Base-by-base conservation (phyloP, 441 rosid species). In the Adansonia grandidieri region DNA sequence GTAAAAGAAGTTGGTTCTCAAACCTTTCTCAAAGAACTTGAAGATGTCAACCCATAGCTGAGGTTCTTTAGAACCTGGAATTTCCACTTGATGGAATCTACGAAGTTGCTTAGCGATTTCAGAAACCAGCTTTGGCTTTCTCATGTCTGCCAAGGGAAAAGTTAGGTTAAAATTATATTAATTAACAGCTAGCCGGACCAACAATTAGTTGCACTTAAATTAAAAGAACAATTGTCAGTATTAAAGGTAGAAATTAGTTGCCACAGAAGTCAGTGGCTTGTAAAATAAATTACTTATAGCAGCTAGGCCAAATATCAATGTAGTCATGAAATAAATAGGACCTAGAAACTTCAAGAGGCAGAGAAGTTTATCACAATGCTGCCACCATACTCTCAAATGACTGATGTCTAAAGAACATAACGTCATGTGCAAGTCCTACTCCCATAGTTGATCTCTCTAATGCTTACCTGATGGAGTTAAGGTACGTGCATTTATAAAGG, bases 51-150 rank as follows among this genome's bases (percentile, higher is more conserved):
- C 81, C 98, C 98, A 97, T 15, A 93, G 86, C 80, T 95, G 98
- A 84, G 99, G 97, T 82, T 93, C 99, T 83, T 89, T 92, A 79
- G 93, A 89, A 42, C 98, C 97, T 14, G 98, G 97, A 79, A 97
- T 87, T 75, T 93, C 92, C 76, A 92, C 97, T 82, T 85, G 81
- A 87, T 97, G 99, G 86, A 95, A 97, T 82, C 78, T 90, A 42
- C 65, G 87, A 77, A 97, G 93, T 80, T 97, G 87, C 85, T 86
- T 93, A n/a, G 99, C 97, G 72, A 97, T 93, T 87, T 91, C 91
- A 53, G 94, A 94, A 75, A 89, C 92, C 83, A 93, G 80, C 87
- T 91, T 90, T 63, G 97, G 95, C 58, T 85, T 80, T 80, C 91
- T 93, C 92, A 92, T 88, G 78, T 97, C 99, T 97, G 87, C 70